phyloP scores from a whole-genome alignment of 805 yeast genomes.

The Candida tallmaniae region DNA sequence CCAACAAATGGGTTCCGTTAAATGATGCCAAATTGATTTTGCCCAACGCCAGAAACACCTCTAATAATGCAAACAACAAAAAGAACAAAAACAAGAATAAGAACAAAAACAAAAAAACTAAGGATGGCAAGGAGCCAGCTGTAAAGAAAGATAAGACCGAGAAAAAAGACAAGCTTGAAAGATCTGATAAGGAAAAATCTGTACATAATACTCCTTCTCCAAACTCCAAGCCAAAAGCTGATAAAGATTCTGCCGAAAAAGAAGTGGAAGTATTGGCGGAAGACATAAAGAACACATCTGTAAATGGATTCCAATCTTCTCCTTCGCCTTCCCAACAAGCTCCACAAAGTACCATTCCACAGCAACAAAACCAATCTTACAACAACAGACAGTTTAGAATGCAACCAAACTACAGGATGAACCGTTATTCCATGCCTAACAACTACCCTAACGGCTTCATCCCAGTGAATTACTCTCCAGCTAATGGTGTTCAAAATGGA shows the following conservation, averaged over 20 bases:
- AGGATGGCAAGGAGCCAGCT: slow-evolving; percentile 8
- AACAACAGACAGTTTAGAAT: slow-evolving; percentile 11
- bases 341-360: no score
- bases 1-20: slow-evolving; percentile 44
- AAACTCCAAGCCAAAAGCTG: slow-evolving; percentile 1
- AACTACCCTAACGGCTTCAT: slow-evolving; percentile 8
- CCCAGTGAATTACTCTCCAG: slow-evolving; percentile 8
- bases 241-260: not conserved
- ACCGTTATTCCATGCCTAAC: slow-evolving; percentile 13
- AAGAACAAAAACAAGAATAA: slow-evolving; percentile 25
- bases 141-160: slow-evolving; percentile 1
- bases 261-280: slow-evolving; percentile 9
- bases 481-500: no score
- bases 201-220: slow-evolving; percentile 5
- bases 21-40: slow-evolving; percentile 36
- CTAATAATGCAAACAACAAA: slow-evolving; percentile 16
- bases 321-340: slow-evolving; percentile 8
- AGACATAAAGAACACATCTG: slow-evolving; percentile 6
- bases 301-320: slow-evolving; percentile 2
- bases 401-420: slow-evolving; percentile 8
- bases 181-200: slow-evolving; percentile 4
- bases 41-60: slow-evolving; percentile 28
- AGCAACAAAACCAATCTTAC: slow-evolving; percentile 9
- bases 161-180: slow-evolving; percentile 5
- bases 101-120: slow-evolving; percentile 12